These are phyloP conservation scores for Suillus subaureus DNA, from an alignment of 768 basidiomycete species.

Conservation along the genomic window DNA sequence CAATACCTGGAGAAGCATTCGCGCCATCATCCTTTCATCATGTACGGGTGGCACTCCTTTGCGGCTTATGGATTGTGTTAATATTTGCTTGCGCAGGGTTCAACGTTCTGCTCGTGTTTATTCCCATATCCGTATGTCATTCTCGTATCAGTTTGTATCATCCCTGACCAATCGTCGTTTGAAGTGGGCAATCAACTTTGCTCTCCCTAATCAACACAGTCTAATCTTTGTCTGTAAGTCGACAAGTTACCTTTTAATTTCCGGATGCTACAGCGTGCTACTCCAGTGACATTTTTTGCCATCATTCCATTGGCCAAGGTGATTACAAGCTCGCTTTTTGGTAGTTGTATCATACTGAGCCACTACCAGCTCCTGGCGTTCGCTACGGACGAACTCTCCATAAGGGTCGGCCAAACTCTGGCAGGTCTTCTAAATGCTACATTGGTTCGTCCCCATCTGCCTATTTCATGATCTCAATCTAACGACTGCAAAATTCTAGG, in stretches of 20 bases:
- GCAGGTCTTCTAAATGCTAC: slow-evolving; percentile 88
- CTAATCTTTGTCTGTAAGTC: slow-evolving; percentile 73
- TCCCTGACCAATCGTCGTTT: slow-evolving; percentile 9
- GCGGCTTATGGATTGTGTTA: slow-evolving; percentile 3
- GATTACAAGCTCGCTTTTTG: not conserved
- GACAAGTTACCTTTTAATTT: not conserved
- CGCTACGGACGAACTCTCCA: slow-evolving; percentile 82
- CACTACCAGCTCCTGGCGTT: slow-evolving; percentile 66
- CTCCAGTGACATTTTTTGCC: slow-evolving; percentile 73
- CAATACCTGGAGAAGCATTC: slow-evolving; percentile 46
- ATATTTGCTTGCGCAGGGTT: slow-evolving; percentile 46
- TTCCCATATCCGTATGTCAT: slow-evolving; percentile 63
- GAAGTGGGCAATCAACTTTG: slow-evolving; percentile 77
- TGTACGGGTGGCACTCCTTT: slow-evolving; percentile 43
- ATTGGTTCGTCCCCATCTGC: slow-evolving; percentile 47
- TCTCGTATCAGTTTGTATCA: not conserved
- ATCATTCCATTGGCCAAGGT: slow-evolving; percentile 88
- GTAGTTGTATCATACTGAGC: not conserved
- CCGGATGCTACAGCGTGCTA: not conserved
- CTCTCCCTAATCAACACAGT: slow-evolving; percentile 51
- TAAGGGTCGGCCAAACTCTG: slow-evolving; percentile 81
- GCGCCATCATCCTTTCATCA: slow-evolving; percentile 55
- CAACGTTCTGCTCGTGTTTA: slow-evolving; percentile 70
- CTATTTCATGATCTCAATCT: slow-evolving; percentile 2
- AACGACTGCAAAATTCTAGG: slow-evolving; percentile 18